phyloP scores from a whole-genome alignment of 2,329 filamentous ascomycete species.

The Aphanocladium album region DNA sequence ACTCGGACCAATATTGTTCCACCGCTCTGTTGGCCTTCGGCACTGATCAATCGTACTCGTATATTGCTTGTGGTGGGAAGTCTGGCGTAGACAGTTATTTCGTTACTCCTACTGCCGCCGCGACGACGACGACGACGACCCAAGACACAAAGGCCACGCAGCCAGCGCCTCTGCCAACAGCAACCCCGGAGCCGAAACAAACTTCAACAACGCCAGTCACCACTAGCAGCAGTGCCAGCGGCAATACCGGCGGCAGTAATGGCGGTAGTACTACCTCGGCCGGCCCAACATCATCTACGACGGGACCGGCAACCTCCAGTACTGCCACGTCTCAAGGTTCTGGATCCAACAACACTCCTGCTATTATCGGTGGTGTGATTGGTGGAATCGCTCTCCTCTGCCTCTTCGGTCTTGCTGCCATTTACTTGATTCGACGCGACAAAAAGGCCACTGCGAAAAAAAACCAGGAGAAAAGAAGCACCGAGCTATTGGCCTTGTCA shows the following conservation, averaged over 20 bases:
- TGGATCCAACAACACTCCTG: constrained; percentile 22
- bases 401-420: constrained; percentile 20
- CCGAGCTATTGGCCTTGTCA: not conserved
- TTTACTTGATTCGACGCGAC: constrained; percentile 14
- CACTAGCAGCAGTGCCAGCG: not conserved
- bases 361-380: constrained; percentile 31
- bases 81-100: constrained; percentile 22
- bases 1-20: constrained; percentile 25
- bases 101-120: constrained; percentile 16
- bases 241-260: not conserved
- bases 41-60: constrained; percentile 29
- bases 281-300: not conserved
- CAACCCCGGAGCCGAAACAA: not conserved
- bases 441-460: not conserved
- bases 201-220: not conserved
- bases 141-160: constrained; percentile 11
- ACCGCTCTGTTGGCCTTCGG: constrained; percentile 28
- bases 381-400: constrained; percentile 31
- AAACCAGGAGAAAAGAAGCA: not conserved
- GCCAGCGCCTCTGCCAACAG: not conserved
- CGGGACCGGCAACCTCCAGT: not conserved
- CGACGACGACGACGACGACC: constrained; percentile 4
- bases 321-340: not conserved
- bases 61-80: constrained; percentile 29
- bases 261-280: not conserved